Evolutionary conservation across 139 green algal species (phyloP).

Genomic region (Monoraphidium neglectum): DNA sequence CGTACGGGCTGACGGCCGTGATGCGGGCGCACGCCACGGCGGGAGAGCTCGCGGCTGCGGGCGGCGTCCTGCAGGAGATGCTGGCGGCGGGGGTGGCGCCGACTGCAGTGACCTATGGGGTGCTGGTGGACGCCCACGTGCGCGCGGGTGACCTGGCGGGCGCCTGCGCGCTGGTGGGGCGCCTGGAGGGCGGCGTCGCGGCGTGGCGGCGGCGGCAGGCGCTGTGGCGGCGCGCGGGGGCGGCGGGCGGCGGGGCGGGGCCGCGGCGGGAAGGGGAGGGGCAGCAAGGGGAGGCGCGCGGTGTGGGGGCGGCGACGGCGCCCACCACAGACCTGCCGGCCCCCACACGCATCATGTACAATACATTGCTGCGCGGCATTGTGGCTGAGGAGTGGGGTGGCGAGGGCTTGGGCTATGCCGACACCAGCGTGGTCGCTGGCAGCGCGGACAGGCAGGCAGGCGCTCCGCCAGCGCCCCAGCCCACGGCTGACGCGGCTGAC

Average conservation of each 20-base stretch:
- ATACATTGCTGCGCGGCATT: conserved; percentile 28
- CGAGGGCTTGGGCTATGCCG: background rate
- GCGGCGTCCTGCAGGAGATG: conserved; percentile 45
- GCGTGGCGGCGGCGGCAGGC: background rate
- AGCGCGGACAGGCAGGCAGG: background rate
- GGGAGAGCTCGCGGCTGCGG: conserved; percentile 17
- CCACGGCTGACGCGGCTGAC: no score
- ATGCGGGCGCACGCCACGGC: conserved; percentile 38
- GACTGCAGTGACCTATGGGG: conserved; percentile 20
- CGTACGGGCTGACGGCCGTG: conserved; percentile 50
- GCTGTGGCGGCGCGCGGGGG: conserved; percentile 1
- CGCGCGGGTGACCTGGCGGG: conserved; percentile 28
- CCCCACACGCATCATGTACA: conserved; percentile 16
- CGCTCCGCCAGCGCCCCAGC: background rate
- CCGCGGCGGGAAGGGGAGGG: background rate
- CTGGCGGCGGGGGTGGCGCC: conserved; percentile 17
- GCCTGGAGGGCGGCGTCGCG: background rate
- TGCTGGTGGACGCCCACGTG: conserved; percentile 19
- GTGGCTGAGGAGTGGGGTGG: background rate
- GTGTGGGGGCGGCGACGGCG: background rate
- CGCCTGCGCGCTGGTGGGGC: conserved; percentile 19
- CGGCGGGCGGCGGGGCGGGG: background rate
- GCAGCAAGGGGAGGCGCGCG: background rate
- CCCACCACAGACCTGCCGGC: background rate
- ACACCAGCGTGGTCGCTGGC: background rate